Conservation (phyloP, 1,139 yeast species). For the Candida glucosophila region DNA sequence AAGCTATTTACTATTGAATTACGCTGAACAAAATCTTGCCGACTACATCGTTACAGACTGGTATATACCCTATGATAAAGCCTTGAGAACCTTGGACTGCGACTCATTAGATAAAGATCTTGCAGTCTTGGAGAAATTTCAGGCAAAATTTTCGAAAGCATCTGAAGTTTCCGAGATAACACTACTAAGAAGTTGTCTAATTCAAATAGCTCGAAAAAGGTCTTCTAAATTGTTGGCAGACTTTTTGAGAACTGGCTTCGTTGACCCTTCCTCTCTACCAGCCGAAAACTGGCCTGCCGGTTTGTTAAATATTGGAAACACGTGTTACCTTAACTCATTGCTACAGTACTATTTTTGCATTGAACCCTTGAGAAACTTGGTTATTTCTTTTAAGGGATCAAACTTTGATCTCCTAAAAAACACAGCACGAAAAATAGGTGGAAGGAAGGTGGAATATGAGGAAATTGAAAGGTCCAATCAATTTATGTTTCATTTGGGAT, state of each 20-base stretch:
- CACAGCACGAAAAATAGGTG: constrained; percentile 64
- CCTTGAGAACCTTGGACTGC: constrained; percentile 37
- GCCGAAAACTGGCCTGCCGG: constrained; percentile 81
- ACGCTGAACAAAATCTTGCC: constrained; percentile 37
- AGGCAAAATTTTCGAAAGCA: constrained; percentile 19
- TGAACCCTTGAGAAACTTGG: constrained; percentile 65
- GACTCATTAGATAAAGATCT: constrained; percentile 43
- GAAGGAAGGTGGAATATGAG: constrained; percentile 60
- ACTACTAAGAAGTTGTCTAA: constrained; percentile 41
- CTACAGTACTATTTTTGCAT: constrained; percentile 85
- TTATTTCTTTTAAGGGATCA: constrained; percentile 43
- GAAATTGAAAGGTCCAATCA: constrained; percentile 79
- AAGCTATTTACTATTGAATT: constrained; percentile 36
- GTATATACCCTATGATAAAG: constrained; percentile 15
- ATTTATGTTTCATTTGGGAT: constrained; percentile 64
- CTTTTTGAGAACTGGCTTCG: constrained; percentile 47
- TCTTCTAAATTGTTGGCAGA: constrained; percentile 45
- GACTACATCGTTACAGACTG: constrained; percentile 14
- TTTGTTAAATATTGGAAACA: constrained; percentile 86
- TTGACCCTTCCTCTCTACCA: constrained; percentile 54
- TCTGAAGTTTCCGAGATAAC: constrained; percentile 29
- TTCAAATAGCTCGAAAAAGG: constrained; percentile 36
- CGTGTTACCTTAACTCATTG: constrained; percentile 86
- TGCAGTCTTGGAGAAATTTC: constrained; percentile 48
- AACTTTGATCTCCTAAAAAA: constrained; percentile 11